Evolutionary conservation across 768 basidiomycete genomes (phyloP), one percentile per base, ranked within the genome.

Genomic region (Suillus tomentosus): DNA sequence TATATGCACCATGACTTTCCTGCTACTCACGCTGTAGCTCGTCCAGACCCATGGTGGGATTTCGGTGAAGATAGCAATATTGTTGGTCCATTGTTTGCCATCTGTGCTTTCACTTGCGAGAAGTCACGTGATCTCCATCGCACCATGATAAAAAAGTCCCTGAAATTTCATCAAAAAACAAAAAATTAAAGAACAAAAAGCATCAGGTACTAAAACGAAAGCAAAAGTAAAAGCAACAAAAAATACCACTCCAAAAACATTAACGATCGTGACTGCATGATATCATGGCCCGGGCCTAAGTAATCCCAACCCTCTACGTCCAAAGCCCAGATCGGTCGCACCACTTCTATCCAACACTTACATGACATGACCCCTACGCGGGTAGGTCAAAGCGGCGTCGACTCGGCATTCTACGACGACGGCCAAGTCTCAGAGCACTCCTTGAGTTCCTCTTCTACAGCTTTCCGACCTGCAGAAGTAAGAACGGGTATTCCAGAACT

Each of bases 371-470:
- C 54, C 36, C 37, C 36, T 55, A 36, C 55, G 22, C 3, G 48
- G 24, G 47, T 13, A 22, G 39, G 39, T 40, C 56, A 40, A 24
- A 31, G 39, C 24, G 22, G 31, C 51, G 17, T 51, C 14, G 14
- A 50, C 22, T 50, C 48, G 48, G 31, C 5, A 10, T 40, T 57
- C 56, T 57, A 57, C 11, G 56, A 27, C 27, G 27, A 31, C 0
- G 51, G 15, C 27, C 27, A 53, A 17, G 15, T 5, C 2, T 53
- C 51, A 40, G 43, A 6, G 19, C 36, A 45, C 54, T 75, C 74
- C 24, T 40, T 62, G 9, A 91, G 70, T 71, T 96, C 93, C 65
- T 91, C 89, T 73, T 92, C 84, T 15, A 97, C 77, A 2, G 91
- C 92, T 68, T 82, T 79, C 62, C 78, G 74, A 6, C 96, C 96